Evolutionary conservation across 2,329 filamentous ascomycete species (phyloP).

Genomic region (Microdochium bolleyi): DNA sequence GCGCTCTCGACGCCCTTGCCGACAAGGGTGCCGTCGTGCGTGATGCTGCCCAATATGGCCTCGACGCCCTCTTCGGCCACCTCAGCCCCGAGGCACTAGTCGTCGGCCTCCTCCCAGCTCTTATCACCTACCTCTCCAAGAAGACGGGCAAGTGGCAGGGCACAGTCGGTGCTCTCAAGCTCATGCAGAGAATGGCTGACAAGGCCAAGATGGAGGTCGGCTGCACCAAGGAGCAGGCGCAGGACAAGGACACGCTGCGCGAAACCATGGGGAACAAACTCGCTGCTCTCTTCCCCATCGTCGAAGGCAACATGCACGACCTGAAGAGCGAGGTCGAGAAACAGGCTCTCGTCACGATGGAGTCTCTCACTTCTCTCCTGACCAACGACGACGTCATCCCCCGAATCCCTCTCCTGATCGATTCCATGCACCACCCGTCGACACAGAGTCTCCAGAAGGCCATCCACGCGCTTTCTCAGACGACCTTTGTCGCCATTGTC

Average conservation of each 20-base stretch:
- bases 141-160: conserved; percentile 96
- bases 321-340: conserved; percentile 84
- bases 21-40: conserved; percentile 87
- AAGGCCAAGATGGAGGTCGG: conserved; percentile 84
- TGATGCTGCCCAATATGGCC: conserved; percentile 87
- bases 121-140: conserved; percentile 71
- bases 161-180: conserved; percentile 73
- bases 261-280: conserved; percentile 86
- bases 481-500: conserved; percentile 95
- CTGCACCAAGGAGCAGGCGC: conserved; percentile 70
- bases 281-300: conserved; percentile 80
- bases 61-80: conserved; percentile 78
- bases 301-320: conserved; percentile 93
- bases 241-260: conserved; percentile 80
- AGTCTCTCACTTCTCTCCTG: conserved; percentile 76
- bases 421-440: conserved; percentile 92
- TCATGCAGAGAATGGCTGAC: conserved; percentile 89
- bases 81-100: conserved; percentile 78
- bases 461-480: conserved; percentile 92
- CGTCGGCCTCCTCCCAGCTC: conserved; percentile 68
- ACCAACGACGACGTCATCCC: conserved; percentile 96
- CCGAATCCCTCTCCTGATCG: conserved; percentile 83
- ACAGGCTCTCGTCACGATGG: conserved; percentile 89
- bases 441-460: conserved; percentile 85
- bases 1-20: conserved; percentile 75